These are phyloP conservation scores for Sordariomycetes sp. DNA, from an alignment of 2,329 filamentous ascomycete genomes.

Conservation along the genomic window DNA sequence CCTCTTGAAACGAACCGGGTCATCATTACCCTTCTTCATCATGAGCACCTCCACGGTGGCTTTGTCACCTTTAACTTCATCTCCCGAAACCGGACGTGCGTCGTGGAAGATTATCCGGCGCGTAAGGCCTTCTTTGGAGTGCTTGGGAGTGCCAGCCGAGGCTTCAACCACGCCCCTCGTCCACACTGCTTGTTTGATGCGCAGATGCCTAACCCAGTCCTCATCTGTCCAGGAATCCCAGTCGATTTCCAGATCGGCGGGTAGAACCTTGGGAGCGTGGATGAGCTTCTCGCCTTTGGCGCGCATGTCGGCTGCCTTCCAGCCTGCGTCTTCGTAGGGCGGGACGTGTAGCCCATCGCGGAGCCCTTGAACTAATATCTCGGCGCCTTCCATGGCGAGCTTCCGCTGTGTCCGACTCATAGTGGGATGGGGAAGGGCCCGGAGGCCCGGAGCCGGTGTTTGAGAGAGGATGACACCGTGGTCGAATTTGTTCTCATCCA, in stretches of 20 bases:
- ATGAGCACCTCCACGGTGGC: conserved; percentile 10
- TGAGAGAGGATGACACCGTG: conserved; percentile 68
- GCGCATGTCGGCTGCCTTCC: conserved; percentile 12
- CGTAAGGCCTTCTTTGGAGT: neutral
- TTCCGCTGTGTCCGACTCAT: conserved; percentile 29
- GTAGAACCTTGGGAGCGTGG: conserved; percentile 66
- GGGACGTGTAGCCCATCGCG: conserved; percentile 54
- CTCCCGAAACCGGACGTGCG: conserved; percentile 12
- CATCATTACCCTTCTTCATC: conserved; percentile 1
- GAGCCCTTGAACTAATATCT: conserved; percentile 61
- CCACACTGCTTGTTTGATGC: conserved; percentile 61
- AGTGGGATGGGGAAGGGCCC: conserved; percentile 33
- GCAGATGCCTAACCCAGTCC: conserved; percentile 44
- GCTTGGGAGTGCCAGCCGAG: conserved; percentile 12
- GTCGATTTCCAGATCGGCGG: conserved; percentile 52
- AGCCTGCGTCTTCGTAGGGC: conserved; percentile 35
- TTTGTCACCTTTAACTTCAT: conserved; percentile 2
- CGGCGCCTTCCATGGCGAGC: conserved; percentile 56
- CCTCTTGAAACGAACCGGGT: conserved; percentile 6
- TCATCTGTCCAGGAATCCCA: conserved; percentile 44
- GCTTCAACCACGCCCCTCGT: conserved; percentile 19
- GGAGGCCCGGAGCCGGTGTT: conserved; percentile 49
- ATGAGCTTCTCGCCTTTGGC: conserved; percentile 10
- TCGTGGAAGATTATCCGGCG: conserved; percentile 29
- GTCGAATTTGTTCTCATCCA: conserved; percentile 71